Base-by-base conservation (phyloP, 164 flowering plant genomes). In the Protea cynaroides region DNA sequence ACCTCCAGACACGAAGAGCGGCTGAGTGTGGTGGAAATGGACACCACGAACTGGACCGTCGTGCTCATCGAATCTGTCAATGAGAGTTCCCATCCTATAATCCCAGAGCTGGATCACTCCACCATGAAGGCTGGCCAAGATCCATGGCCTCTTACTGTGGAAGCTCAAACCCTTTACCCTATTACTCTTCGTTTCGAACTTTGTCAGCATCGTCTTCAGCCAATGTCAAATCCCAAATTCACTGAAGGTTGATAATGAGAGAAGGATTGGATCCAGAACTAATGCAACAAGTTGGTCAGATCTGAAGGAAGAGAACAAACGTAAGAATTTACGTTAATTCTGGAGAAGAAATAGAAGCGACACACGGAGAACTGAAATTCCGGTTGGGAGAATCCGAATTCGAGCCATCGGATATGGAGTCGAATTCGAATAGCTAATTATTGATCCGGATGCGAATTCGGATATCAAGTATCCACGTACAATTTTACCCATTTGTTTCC, bases 21-120 rank as follows among this genome's bases (percentile, higher is more conserved):
- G 58, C 58, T 21, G 23, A 21, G 58, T 15, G 12, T 55, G 18
- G 9, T 55, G 58, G 58, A 55, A 55, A 24, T 55, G 58, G 58
- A 55, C 58, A 15, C 58, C 23, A 12, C 58, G 58, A 21, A 55
- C 58, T 19, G 58, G 58, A 22, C 58, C 58, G 22, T 66, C 60
- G 40, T 56, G 60, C 67, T 56, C 67, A 11, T 65, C 60, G 29
- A 65, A 65, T 8, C 60, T 22, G 25, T 65, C 59, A 43, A 65
- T 65, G 25, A 65, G 59, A 10, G 61, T 65, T 13, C 67, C 67
- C 50, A 56, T 56, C 18, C 67, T 23, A 51, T 65, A 65, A 24
- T 65, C 67, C 67, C 67, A 65, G 0, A 65, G 67, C 61, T 65
- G 60, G 21, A 65, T 65, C 25, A 65, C 59, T 4, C 59, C 67